Conservation (phyloP, 2,329 filamentous ascomycete genomes). For the Coleophoma crateriformis region DNA sequence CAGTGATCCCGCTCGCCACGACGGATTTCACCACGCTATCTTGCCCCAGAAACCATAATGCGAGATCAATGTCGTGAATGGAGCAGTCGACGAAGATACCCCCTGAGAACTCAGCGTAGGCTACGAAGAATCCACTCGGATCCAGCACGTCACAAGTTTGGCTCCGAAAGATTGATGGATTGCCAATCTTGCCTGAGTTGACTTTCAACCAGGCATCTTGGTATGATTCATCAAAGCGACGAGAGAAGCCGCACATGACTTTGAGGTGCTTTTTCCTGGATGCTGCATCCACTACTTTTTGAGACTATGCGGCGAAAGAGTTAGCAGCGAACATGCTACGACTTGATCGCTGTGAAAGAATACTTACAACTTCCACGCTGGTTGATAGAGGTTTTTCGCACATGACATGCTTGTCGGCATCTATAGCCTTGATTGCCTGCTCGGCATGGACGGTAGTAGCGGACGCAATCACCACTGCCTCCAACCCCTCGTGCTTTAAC, state of each 20-base stretch:
- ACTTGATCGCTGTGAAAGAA: background rate
- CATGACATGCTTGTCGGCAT: slow-evolving; percentile 47
- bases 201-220: slow-evolving; percentile 50
- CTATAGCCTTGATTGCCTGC: slow-evolving; percentile 50
- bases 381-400: slow-evolving; percentile 58
- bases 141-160: slow-evolving; percentile 66
- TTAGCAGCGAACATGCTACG: too few relatives aligned
- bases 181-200: slow-evolving; percentile 49
- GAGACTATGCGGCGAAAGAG: slow-evolving; percentile 35
- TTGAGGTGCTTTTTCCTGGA: slow-evolving; percentile 51
- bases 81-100: slow-evolving; percentile 69
- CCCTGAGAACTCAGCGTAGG: slow-evolving; percentile 59
- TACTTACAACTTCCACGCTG: slow-evolving; percentile 49
- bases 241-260: slow-evolving; percentile 62
- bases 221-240: slow-evolving; percentile 63
- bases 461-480: slow-evolving; percentile 36
- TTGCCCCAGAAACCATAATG: slow-evolving; percentile 57
- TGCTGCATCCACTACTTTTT: slow-evolving; percentile 54
- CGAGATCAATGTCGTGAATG: slow-evolving; percentile 65
- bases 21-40: slow-evolving; percentile 49
- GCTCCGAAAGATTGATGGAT: slow-evolving; percentile 53
- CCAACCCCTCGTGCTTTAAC: slow-evolving; percentile 32
- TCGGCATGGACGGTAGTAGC: slow-evolving; percentile 50
- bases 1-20: slow-evolving; percentile 49
- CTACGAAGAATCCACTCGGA: slow-evolving; percentile 61